Evolutionary conservation across 352 stramenopile genomes (phyloP).

Genomic region (Sclerospora graminicola): DNA sequence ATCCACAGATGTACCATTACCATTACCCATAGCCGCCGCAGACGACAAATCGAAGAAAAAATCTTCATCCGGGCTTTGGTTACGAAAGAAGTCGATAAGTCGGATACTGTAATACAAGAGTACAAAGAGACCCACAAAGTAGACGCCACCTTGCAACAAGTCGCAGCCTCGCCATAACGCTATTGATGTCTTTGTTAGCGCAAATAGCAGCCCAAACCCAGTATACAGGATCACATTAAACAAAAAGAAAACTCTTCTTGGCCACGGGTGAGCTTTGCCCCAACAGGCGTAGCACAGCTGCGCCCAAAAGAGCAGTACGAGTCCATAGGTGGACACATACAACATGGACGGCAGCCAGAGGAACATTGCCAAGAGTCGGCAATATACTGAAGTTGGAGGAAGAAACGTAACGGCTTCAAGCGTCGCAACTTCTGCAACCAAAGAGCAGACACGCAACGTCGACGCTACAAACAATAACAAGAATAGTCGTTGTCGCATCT

Average conservation of each 20-base stretch:
- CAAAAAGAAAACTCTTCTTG: constrained; percentile 57
- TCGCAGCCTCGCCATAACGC: constrained; percentile 62
- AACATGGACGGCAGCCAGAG: constrained; percentile 70
- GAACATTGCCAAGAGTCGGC: constrained; percentile 45
- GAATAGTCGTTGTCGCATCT: constrained; percentile 73
- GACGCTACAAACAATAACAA: constrained; percentile 61
- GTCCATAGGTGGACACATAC: constrained; percentile 78
- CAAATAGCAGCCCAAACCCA: constrained; percentile 39
- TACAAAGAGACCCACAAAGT: constrained; percentile 47
- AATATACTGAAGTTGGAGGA: constrained; percentile 35
- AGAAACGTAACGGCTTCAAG: constrained; percentile 29
- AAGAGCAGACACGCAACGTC: constrained; percentile 44
- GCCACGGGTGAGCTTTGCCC: constrained; percentile 63
- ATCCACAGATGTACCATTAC: constrained; percentile 7
- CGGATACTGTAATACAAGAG: constrained; percentile 78
- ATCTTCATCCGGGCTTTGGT: constrained; percentile 58
- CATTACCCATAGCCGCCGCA: constrained; percentile 17
- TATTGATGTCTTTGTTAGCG: constrained; percentile 29
- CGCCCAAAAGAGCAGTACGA: constrained; percentile 79
- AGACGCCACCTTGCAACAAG: constrained; percentile 49
- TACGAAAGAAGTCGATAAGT: constrained; percentile 74
- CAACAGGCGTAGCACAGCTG: constrained; percentile 80
- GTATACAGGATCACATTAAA: constrained; percentile 72
- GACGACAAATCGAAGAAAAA: constrained; percentile 75
- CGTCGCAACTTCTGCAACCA: constrained; percentile 49